Percentiles rank a stretch among this genome's conserved stretches.
Evolutionary conservation across 345 rosid species (phyloP).

Genomic region (Eucalyptus pauciflora): DNA sequence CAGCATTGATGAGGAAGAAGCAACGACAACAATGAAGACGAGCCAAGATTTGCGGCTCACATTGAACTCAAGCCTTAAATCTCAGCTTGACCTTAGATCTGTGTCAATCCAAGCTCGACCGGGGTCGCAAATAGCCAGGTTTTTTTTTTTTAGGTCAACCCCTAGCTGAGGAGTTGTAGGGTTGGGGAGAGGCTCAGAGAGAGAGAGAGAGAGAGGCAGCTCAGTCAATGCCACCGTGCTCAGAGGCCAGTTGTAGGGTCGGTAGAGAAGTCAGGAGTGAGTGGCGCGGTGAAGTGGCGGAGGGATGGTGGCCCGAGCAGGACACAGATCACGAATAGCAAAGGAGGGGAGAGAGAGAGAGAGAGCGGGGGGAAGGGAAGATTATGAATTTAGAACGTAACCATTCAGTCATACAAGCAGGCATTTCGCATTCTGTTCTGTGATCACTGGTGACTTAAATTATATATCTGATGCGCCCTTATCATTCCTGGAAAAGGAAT

Average conservation of each 20-base stretch:
- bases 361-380: not conserved
- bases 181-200: not conserved
- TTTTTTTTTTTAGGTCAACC: not conserved
- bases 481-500: not conserved
- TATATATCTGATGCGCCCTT: not conserved
- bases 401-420: not conserved
- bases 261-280: not conserved
- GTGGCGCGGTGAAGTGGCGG: not conserved
- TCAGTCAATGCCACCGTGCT: not conserved
- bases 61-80: not conserved
- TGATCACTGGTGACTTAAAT: not conserved
- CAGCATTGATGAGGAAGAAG: not conserved
- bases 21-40: not conserved
- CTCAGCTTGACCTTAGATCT: not conserved
- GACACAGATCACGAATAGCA: not conserved
- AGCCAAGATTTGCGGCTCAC: not conserved
- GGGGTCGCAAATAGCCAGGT: not conserved
- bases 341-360: not conserved
- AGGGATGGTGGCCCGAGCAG: not conserved
- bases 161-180: not conserved
- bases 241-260: not conserved
- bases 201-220: not conserved
- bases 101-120: not conserved
- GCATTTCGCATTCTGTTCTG: not conserved
- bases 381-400: not conserved